Percentiles rank a stretch among this genome's conserved stretches.
phyloP scores from a whole-genome alignment of 208 protist species.

The Wallacemonas sp. region DNA sequence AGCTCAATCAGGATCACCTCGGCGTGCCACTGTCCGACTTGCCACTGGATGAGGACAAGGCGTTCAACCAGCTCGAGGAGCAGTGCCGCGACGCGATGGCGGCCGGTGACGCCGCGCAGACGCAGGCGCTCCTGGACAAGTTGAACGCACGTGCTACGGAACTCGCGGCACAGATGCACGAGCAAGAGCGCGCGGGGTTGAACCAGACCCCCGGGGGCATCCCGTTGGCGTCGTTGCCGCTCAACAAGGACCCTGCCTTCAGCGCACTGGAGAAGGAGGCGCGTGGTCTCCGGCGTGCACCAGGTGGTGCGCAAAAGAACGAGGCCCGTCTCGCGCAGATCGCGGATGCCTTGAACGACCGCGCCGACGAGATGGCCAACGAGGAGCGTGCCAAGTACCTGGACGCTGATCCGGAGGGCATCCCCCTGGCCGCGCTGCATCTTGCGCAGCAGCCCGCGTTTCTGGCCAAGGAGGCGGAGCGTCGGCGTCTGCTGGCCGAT shows the following conservation, averaged over 20 bases:
- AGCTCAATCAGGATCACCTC: conserved; percentile 49
- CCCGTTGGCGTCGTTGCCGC: conserved; percentile 42
- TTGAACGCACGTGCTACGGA: conserved; percentile 58
- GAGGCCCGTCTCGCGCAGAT: conserved; percentile 25
- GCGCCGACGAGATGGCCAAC: conserved; percentile 39
- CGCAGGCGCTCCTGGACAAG: conserved; percentile 19
- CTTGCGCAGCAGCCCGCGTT: conserved; percentile 33
- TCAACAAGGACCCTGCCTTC: conserved; percentile 53
- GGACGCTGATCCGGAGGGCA: conserved; percentile 32
- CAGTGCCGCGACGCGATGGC: conserved; percentile 41
- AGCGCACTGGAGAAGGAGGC: conserved; percentile 48
- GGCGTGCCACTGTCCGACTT: conserved; percentile 54
- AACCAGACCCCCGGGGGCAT: conserved; percentile 49
- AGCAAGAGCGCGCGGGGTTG: conserved; percentile 32
- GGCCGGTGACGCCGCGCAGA: conserved; percentile 14
- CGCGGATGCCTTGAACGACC: conserved; percentile 46
- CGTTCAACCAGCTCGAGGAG: conserved; percentile 50
- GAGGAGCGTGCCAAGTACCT: conserved; percentile 32
- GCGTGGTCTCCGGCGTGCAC: conserved; percentile 24
- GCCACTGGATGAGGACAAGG: conserved; percentile 45
- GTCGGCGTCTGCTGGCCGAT: conserved; percentile 19
- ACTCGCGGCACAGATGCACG: conserved; percentile 39
- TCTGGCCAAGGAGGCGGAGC: conserved; percentile 34
- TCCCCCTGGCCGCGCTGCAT: conserved; percentile 36
- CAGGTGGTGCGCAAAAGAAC: conserved; percentile 16